Percentiles rank a stretch among this genome's conserved stretches.
These are phyloP conservation scores for Talaromyces sp. DNA, from an alignment of 2,329 filamentous ascomycete species.

Conservation along the genomic window DNA sequence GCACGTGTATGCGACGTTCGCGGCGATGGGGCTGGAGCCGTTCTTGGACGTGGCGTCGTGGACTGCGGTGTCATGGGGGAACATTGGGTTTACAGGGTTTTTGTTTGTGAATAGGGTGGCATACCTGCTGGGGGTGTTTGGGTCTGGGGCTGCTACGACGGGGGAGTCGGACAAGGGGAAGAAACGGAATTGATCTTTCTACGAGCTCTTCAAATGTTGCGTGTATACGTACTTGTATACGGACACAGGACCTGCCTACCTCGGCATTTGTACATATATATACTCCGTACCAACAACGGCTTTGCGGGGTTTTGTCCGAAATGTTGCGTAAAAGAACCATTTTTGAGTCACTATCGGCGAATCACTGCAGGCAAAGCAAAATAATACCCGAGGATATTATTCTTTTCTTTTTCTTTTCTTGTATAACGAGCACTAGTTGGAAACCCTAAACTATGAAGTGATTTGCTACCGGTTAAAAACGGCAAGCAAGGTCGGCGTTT, in stretches of 20 bases:
- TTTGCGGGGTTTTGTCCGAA: not conserved
- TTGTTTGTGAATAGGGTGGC: constrained; percentile 54
- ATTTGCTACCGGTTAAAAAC: too few relatives aligned
- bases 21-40: constrained; percentile 53
- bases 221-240: too few relatives aligned
- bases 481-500: too few relatives aligned
- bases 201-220: not conserved
- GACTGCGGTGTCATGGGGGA: constrained; percentile 71
- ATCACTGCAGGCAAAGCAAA: not conserved
- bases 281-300: not conserved
- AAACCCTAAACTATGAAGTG: too few relatives aligned
- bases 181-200: not conserved
- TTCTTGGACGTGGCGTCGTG: constrained; percentile 54
- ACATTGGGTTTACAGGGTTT: constrained; percentile 61
- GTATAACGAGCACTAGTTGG: too few relatives aligned
- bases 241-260: too few relatives aligned
- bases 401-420: not conserved
- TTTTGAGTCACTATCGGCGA: not conserved
- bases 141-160: constrained; percentile 27
- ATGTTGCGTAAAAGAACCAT: not conserved
- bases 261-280: not conserved
- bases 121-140: constrained; percentile 60
- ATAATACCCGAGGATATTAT: not conserved
- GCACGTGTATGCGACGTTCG: constrained; percentile 60
- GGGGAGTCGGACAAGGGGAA: constrained; percentile 11